Evolutionary conservation across 768 basidiomycete species (phyloP), one percentile per base, ranked within the genome.

Genomic region (Phanerochaete carnosa): DNA sequence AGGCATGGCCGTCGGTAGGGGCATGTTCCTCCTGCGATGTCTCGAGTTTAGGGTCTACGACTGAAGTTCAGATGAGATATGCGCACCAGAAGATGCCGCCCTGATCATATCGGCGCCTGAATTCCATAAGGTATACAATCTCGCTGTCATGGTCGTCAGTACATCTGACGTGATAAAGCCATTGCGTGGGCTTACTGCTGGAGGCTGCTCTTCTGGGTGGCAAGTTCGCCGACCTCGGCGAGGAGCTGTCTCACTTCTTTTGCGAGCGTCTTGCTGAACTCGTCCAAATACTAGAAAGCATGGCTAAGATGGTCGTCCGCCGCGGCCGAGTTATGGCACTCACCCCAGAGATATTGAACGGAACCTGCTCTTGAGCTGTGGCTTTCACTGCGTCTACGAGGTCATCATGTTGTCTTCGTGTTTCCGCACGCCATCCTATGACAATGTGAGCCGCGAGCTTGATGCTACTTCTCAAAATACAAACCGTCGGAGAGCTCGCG

Each of bases 251-350:
- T 85, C 11, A 94, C 92, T 76, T 94, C 92, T 16, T 83, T 79
- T 2, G 92, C 90, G 49, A 94, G 74, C 1, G 92, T 88, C 70
- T 86, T 89, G 72, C 90, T 93, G 75, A 94, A 94, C 59, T 94
- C 90, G 62, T 94, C 89, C 15, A 94, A 80, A 70, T 94, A 94
- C 89, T 92, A 58, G 43, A 26, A 4, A 37, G 16, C 37, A 35
- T 22, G 64, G n/a, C n/a, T 62, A 25, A 65, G 43, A 22, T 61
- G 6, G 9, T 43, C 9, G 30, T 22, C 15, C 16, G 39, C n/a
- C 25, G 19, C 7, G 33, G 52, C 15, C 2, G 2, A 33, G 46
- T 54, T n/a, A 45, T 22, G 33, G 26, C 16, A 76, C 87, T 55
- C 75, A 93, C 92, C 28, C 84, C 83, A 79, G 91, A 87, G 13